phyloP scores from a whole-genome alignment of 805 yeast species.

The Metschnikowia lachancei region DNA sequence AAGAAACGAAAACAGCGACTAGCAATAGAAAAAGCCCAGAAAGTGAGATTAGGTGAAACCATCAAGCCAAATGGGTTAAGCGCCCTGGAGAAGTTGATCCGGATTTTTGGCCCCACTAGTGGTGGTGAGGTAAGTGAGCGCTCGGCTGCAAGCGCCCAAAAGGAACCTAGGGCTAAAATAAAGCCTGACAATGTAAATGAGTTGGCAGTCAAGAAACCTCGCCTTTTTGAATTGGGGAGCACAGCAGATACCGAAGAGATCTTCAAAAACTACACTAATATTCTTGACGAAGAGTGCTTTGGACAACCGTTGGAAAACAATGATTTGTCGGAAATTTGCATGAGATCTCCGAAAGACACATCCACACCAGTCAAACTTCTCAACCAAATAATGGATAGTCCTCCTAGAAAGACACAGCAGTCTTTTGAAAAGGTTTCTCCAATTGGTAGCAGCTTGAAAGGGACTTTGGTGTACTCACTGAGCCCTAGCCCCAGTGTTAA shows the following conservation, averaged over 20 bases:
- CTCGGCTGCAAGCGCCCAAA: slow-evolving; percentile 4
- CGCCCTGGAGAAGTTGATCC: not conserved
- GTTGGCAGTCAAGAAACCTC: not conserved
- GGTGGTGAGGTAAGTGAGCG: not conserved
- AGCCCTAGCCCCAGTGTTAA: not conserved
- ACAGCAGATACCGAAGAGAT: not conserved
- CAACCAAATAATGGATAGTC: not conserved
- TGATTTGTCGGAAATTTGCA: not conserved
- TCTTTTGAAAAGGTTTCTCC: not conserved
- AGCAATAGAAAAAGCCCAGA: slow-evolving; percentile 3
- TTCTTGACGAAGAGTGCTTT: not conserved
- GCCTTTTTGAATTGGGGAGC: too few relatives aligned
- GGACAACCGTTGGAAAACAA: not conserved
- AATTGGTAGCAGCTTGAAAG: not conserved
- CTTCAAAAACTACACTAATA: not conserved
- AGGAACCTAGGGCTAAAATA: not conserved
- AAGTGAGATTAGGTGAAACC: not conserved
- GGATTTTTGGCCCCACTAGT: slow-evolving; percentile 1
- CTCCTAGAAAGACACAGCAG: not conserved
- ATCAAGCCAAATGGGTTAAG: not conserved
- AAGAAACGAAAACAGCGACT: slow-evolving; percentile 3
- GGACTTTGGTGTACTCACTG: not conserved
- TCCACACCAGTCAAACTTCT: not conserved
- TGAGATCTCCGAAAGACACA: not conserved
- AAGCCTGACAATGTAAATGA: not conserved